These are phyloP conservation scores for Luffa acutangula DNA, from an alignment of 306 rosid species.

Conservation along the genomic window DNA sequence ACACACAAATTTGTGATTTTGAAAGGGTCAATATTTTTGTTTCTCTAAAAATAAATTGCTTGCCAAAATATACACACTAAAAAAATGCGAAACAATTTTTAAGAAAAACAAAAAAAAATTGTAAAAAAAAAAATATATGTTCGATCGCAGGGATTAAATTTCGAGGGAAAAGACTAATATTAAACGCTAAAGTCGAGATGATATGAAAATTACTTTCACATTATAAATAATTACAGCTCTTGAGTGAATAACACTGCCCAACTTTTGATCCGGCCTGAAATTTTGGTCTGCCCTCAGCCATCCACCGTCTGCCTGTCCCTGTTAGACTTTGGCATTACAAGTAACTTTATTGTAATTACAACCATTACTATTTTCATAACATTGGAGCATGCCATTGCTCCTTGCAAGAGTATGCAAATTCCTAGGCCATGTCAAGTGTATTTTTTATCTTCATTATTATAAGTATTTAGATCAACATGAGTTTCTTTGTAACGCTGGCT, in stretches of 20 bases:
- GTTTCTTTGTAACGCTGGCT: slow-evolving; percentile 63
- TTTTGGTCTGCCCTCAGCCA: background rate
- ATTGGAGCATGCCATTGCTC: background rate
- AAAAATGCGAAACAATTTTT: too few relatives aligned
- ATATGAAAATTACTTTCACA: background rate
- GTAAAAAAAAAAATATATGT: too few relatives aligned
- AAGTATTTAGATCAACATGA: slow-evolving; percentile 39
- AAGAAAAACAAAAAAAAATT: background rate
- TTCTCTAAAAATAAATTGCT: too few relatives aligned
- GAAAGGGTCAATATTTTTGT: too few relatives aligned
- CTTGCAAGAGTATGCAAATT: background rate
- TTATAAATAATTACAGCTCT: background rate
- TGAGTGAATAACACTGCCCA: background rate
- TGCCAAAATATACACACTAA: too few relatives aligned
- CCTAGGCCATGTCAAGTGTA: background rate
- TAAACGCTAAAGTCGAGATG: too few relatives aligned
- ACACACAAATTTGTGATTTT: background rate
- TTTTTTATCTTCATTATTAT: slow-evolving; percentile 25
- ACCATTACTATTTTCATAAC: background rate
- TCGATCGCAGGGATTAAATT: too few relatives aligned
- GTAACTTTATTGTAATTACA: background rate
- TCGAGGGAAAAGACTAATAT: too few relatives aligned
- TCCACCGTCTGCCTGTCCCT: background rate
- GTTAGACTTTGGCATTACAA: background rate
- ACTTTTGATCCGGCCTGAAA: background rate